phyloP scores from a whole-genome alignment of 1,284 basidiomycete species.

The Apiotrichum laibachii region DNA sequence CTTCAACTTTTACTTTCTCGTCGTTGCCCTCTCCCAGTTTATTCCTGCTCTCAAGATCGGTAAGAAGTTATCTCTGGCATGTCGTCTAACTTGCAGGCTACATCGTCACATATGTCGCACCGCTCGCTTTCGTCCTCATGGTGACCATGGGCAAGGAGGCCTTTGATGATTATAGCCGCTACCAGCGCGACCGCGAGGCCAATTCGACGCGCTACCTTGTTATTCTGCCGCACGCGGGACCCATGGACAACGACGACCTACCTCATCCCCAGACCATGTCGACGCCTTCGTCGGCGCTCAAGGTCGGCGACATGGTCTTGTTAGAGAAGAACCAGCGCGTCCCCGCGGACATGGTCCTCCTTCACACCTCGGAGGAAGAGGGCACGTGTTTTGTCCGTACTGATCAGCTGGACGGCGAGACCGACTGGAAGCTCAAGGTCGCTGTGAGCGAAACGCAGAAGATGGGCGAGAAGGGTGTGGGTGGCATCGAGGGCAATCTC shows the following conservation, averaged over 20 bases:
- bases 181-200: conserved; percentile 85
- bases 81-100: conserved; percentile 62
- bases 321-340: conserved; percentile 97
- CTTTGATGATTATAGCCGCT: conserved; percentile 93
- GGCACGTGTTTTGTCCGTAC: conserved; percentile 97
- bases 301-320: conserved; percentile 85
- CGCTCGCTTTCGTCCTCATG: conserved; percentile 87
- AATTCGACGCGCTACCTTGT: conserved; percentile 90
- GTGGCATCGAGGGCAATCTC: conserved; percentile 73
- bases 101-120: conserved; percentile 93
- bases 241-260: conserved; percentile 16
- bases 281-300: conserved; percentile 81
- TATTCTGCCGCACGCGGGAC: conserved; percentile 58
- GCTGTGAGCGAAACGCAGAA: conserved; percentile 82
- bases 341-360: conserved; percentile 87
- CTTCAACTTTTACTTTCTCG: conserved; percentile 98
- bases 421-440: conserved; percentile 96
- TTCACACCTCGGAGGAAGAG: conserved; percentile 72
- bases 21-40: conserved; percentile 94
- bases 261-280: conserved; percentile 56
- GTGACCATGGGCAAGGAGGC: conserved; percentile 99
- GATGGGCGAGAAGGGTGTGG: conserved; percentile 65
- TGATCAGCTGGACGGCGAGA: conserved; percentile 98
- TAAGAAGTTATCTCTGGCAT: conserved; percentile 47
- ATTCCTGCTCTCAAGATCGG: conserved; percentile 94